Evolutionary conservation across 768 basidiomycete genomes (phyloP).

Genomic region (Auricularia sp.): DNA sequence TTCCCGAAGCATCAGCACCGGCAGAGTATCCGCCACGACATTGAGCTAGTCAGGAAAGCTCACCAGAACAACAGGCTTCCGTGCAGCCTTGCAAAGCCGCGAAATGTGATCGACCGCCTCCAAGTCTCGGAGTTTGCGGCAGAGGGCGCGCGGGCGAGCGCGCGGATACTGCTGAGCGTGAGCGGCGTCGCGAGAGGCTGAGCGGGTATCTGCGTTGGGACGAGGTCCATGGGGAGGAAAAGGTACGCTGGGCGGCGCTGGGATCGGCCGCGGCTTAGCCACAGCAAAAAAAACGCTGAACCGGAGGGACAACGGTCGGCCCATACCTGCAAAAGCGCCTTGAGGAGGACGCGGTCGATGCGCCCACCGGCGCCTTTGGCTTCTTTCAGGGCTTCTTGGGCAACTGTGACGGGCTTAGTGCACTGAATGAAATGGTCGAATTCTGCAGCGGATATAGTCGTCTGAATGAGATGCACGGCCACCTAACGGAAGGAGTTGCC

Average conservation of each 20-base stretch:
- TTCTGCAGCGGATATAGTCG: background rate
- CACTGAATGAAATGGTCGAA: slow-evolving; percentile 75
- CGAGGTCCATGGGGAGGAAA: slow-evolving; percentile 76
- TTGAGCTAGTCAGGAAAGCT: background rate
- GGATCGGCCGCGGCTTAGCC: background rate
- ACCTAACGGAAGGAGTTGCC: background rate
- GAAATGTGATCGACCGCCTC: slow-evolving; percentile 69
- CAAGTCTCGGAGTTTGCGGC: slow-evolving; percentile 32
- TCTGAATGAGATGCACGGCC: background rate
- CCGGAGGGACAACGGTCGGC: background rate
- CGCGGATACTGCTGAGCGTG: slow-evolving; percentile 21
- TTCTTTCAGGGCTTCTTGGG: slow-evolving; percentile 51
- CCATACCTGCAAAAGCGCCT: slow-evolving; percentile 48
- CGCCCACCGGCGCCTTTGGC: slow-evolving; percentile 48
- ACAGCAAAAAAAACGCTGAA: background rate
- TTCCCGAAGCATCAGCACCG: background rate
- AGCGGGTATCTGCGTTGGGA: slow-evolving; percentile 54
- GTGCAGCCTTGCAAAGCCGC: slow-evolving; percentile 50
- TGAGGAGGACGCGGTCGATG: slow-evolving; percentile 71
- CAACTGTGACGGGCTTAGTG: slow-evolving; percentile 60
- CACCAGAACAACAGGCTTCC: slow-evolving; percentile 59
- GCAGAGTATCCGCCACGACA: no score
- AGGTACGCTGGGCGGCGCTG: slow-evolving; percentile 84
- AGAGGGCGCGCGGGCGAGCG: slow-evolving; percentile 12
- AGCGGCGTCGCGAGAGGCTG: slow-evolving; percentile 54